Evolutionary conservation across 2,329 filamentous ascomycete species (phyloP).

Genomic region (Alternaria sp.): DNA sequence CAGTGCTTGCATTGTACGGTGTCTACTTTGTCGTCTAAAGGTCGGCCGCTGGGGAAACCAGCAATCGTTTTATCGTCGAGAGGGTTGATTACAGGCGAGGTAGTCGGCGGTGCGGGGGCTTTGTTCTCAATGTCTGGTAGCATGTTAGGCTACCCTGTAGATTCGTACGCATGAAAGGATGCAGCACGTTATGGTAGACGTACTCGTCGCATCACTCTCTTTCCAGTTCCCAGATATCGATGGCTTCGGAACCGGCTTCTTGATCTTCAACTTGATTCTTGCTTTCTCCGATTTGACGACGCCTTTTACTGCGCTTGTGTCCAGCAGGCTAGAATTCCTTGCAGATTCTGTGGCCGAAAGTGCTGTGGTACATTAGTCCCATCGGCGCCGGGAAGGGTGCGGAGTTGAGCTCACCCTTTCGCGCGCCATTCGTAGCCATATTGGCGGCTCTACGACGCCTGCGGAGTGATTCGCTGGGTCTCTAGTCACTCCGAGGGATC

Average conservation of each 20-base stretch:
- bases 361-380: conserved; percentile 37
- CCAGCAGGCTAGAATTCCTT: conserved; percentile 33
- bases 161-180: conserved; percentile 1
- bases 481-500: neutral
- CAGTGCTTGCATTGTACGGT: conserved; percentile 89
- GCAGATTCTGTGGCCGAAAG: conserved; percentile 34
- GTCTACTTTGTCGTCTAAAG: conserved; percentile 80
- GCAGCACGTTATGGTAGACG: conserved; percentile 22
- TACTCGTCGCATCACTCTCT: conserved; percentile 71
- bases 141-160: conserved; percentile 14
- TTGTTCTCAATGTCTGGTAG: conserved; percentile 40
- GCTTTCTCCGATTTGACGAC: conserved; percentile 52
- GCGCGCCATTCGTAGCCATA: conserved; percentile 51
- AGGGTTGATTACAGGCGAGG: conserved; percentile 59
- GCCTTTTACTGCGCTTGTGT: conserved; percentile 43
- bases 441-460: conserved; percentile 41
- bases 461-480: conserved; percentile 41
- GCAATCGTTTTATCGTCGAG: conserved; percentile 79
- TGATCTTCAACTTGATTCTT: conserved; percentile 60
- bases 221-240: conserved; percentile 75
- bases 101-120: conserved; percentile 27
- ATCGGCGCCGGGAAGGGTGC: conserved; percentile 25
- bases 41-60: conserved; percentile 81
- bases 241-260: conserved; percentile 68
- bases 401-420: conserved; percentile 46